Conservation (phyloP, 495 filamentous ascomycete species). For the Penicillium egyptiacum region DNA sequence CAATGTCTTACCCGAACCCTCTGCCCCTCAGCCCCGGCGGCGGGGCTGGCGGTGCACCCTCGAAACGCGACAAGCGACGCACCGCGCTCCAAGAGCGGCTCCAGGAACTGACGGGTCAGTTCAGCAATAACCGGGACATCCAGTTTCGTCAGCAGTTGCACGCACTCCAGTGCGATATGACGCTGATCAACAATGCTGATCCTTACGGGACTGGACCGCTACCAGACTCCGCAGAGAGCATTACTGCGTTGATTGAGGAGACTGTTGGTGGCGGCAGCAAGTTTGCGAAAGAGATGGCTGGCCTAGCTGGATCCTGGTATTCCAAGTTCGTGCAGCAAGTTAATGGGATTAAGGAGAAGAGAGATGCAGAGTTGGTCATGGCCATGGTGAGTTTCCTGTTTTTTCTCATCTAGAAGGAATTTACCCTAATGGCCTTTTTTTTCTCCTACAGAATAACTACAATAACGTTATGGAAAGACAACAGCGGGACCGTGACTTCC, state of each 20-base stretch:
- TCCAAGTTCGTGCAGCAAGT: conserved; percentile 77
- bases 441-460: conserved; percentile 39
- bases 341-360: conserved; percentile 79
- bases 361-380: conserved; percentile 74
- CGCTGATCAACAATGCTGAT: conserved; percentile 77
- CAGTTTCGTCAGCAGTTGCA: conserved; percentile 88
- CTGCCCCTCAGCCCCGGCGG: conserved; percentile 38
- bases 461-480: conserved; percentile 43
- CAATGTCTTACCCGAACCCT: conserved; percentile 13
- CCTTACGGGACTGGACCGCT: conserved; percentile 72
- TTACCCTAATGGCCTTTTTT: background rate
- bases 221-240: conserved; percentile 66
- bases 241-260: conserved; percentile 62
- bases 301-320: conserved; percentile 77
- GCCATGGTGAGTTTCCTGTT: conserved; percentile 62
- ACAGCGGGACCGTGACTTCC: conserved; percentile 43
- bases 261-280: conserved; percentile 52
- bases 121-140: conserved; percentile 75
- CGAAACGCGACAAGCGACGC: conserved; percentile 89
- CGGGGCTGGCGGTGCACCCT: conserved; percentile 41
- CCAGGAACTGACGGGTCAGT: conserved; percentile 66
- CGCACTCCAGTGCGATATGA: conserved; percentile 85
- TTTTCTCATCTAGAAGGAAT: background rate
- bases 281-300: conserved; percentile 57
- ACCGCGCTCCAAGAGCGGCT: conserved; percentile 75